These are phyloP conservation scores for Fusarium sp. DNA, from an alignment of 2,329 filamentous ascomycete species.

Conservation along the genomic window DNA sequence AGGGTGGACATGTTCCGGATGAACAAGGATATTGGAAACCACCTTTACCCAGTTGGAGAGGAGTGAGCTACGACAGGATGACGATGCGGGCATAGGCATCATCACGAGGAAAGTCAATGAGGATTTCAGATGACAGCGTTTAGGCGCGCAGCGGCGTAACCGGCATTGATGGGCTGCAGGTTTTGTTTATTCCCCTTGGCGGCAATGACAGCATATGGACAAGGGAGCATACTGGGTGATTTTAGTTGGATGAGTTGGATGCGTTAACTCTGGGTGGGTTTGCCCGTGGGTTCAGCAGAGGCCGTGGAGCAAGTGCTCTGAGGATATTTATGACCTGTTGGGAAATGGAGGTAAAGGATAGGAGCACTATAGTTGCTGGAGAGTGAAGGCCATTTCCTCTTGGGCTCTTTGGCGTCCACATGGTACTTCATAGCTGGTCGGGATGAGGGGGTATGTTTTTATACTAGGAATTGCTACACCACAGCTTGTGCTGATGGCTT, in stretches of 20 bases:
- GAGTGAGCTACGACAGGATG: constrained; percentile 30
- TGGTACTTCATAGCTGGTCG: neutral
- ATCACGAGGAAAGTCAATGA: constrained; percentile 10
- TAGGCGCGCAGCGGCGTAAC: constrained; percentile 43
- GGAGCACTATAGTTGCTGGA: neutral
- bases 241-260: constrained; percentile 12
- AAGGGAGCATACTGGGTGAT: constrained; percentile 31
- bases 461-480: neutral
- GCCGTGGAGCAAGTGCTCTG: neutral
- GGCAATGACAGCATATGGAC: constrained; percentile 40
- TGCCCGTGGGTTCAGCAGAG: neutral
- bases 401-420: neutral
- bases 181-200: constrained; percentile 38
- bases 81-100: neutral
- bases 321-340: neutral
- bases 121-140: constrained; percentile 40
- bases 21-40: constrained; percentile 94
- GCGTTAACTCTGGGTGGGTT: neutral
- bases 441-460: constrained; percentile 1
- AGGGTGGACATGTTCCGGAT: constrained; percentile 99
- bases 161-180: constrained; percentile 41
- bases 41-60: constrained; percentile 85
- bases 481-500: neutral
- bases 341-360: constrained; percentile 2
- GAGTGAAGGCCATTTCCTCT: neutral